phyloP scores from a whole-genome alignment of 1,139 yeast genomes.

The Kodamaea plutei region DNA sequence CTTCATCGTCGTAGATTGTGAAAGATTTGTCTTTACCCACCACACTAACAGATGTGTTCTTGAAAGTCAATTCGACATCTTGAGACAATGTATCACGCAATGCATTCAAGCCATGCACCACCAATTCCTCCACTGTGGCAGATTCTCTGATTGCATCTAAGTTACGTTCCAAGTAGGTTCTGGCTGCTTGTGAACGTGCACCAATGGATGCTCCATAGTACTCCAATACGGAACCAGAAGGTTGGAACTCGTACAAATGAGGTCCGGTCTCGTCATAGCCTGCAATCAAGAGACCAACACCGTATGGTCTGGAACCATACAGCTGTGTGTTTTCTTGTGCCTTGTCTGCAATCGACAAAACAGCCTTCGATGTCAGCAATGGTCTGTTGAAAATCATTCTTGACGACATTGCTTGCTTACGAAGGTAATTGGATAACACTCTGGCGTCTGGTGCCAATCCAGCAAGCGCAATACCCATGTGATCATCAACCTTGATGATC shows the following conservation, averaged over 20 bases:
- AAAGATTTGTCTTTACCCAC: conserved; percentile 80
- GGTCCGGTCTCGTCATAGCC: conserved; percentile 95
- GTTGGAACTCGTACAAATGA: conserved; percentile 91
- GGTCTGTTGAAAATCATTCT: conserved; percentile 85
- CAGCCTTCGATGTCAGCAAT: conserved; percentile 82
- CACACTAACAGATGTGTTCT: conserved; percentile 85
- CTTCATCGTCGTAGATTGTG: conserved; percentile 79
- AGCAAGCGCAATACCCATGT: conserved; percentile 91
- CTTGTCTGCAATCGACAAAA: conserved; percentile 83
- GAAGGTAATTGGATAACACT: conserved; percentile 78
- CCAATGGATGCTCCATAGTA: conserved; percentile 95
- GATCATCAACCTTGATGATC: conserved; percentile 85
- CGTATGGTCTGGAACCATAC: conserved; percentile 95
- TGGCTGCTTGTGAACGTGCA: conserved; percentile 97
- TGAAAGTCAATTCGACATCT: conserved; percentile 81
- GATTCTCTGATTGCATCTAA: conserved; percentile 60
- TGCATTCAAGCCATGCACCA: conserved; percentile 85
- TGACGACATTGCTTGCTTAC: conserved; percentile 89
- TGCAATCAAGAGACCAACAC: conserved; percentile 89
- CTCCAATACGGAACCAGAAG: conserved; percentile 90
- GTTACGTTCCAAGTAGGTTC: conserved; percentile 89
- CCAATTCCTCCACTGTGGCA: conserved; percentile 65
- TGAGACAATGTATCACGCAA: conserved; percentile 91
- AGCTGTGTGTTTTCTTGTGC: conserved; percentile 96
- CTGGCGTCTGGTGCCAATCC: conserved; percentile 99